Evolutionary conservation across 176 grass and related monocot species (phyloP), one percentile per base, ranked within the genome.

Genomic region (Aegilops sharonensis): DNA sequence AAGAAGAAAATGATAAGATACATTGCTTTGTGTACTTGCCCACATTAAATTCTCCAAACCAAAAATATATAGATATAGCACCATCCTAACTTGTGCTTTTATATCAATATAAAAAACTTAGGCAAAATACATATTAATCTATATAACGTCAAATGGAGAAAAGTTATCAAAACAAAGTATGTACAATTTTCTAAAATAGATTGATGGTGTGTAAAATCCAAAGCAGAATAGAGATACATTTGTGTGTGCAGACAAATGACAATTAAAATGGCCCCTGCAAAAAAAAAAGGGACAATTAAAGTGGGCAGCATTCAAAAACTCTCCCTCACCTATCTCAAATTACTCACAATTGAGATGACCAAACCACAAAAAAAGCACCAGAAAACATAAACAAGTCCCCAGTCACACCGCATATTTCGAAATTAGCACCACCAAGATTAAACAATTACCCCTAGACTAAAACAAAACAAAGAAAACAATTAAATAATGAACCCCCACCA

Each of bases 401-500:
- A 68, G 84, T 95, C 93, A 90, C 89, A 87, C 87, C 87, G 91
- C 91, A 92, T 93, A 89, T 91, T 90, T 91, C 81, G 90, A 77
- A 86, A 89, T 75, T 88, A 73, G 89, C 89, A 89, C 88, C 88
- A 78, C 56, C 78, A 12, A 56, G 78, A 83, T 42, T 93, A 87
- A 88, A 91, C 74, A 84, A 36, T 75, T 65, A 25, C 54, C 78
- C 61, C 82, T 85, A 57, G 64, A 20, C 73, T 32, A 87, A 87
- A 87, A 74, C 66, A 78, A 86, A 87, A 86, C 21, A 63, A 48
- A 84, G 54, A 56, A 87, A 87, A 91, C 23, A 32, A 81, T 43
- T 79, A 83, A 86, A 86, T 36, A 92, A 90, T 54, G 60, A 72
- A 8, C 1, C 73, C 91, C 48, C 48, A 52, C 48, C 87, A 87